Base-by-base conservation (phyloP, 805 yeast genomes). In the Jamesozyma spencerorum region DNA sequence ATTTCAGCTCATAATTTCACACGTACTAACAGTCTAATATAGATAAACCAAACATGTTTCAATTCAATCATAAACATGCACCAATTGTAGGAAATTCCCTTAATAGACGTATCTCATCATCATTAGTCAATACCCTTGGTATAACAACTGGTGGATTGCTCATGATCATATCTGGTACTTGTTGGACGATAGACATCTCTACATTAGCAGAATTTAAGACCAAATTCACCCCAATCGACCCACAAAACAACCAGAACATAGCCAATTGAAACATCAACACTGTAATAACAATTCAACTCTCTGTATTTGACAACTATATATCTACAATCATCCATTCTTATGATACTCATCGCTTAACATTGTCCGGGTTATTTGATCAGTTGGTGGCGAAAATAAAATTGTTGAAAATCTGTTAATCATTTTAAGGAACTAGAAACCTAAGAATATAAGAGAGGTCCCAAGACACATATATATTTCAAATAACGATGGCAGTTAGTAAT, bases 171-270 rank as follows among this genome's bases (percentile, higher is more conserved):
- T 74, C 83, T 27, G 94, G 95, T 1, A 69, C 78, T 2, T 78
- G 85, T 52, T 88, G 95, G 95, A 68, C 77, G 29, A 69, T 72
- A 62, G 94, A 86, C 53, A 80, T 87, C 7, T 74, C 84, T 8
- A 70, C 66, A 18, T 68, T 81, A 37, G 66, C 69, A 42, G 95
- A 86, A 55, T 84, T 86, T 26, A 28, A 31, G 15, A 19, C n/a
- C 7, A 27, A 22, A 11, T 22, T 22, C 10, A 22, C 26, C 6
- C 10, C 10, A 22, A 22, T 7, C 10, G 26, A 22, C 10, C 10
- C 26, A 22, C 26, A 22, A 10, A 22, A 10, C 10, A 22, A 22
- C 26, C 26, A 7, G 26, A 22, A 22, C 6, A 22, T 10, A 7
- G 26, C 6, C 6, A 22, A 22, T 7, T 7, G 26, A 22, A 7